phyloP scores from a whole-genome alignment of 2,329 filamentous ascomycete genomes.

The Coniochaeta hoffmannii region DNA sequence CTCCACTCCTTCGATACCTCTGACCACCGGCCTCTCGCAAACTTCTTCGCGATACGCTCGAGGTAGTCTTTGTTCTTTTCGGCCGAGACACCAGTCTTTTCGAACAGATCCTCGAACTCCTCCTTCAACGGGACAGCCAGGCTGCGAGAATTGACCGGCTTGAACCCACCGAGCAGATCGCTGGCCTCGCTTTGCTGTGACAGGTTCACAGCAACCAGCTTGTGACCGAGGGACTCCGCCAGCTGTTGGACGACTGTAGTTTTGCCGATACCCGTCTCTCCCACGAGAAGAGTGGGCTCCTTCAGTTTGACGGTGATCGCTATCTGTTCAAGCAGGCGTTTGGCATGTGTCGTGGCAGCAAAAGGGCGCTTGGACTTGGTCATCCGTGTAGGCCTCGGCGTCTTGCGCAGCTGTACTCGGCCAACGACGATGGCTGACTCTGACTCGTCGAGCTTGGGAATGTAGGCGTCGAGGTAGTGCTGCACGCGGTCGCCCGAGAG shows the following conservation, averaged over 20 bases:
- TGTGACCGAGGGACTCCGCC: slow-evolving; percentile 74
- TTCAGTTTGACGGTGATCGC: slow-evolving; percentile 71
- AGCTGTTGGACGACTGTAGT: slow-evolving; percentile 94
- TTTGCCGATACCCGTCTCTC: slow-evolving; percentile 97
- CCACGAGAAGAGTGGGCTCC: slow-evolving; percentile 93
- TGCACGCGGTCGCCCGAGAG: slow-evolving; percentile 75
- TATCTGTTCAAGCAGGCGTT: slow-evolving; percentile 81
- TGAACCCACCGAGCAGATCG: slow-evolving; percentile 94
- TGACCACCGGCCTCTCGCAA: slow-evolving; percentile 81
- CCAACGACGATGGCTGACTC: slow-evolving; percentile 56
- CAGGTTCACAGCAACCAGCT: slow-evolving; percentile 86
- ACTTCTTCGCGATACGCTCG: slow-evolving; percentile 69
- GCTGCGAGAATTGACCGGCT: slow-evolving; percentile 85
- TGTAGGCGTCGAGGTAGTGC: slow-evolving; percentile 67
- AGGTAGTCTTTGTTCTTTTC: slow-evolving; percentile 86
- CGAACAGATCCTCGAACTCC: slow-evolving; percentile 86
- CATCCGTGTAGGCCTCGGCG: slow-evolving; percentile 41
- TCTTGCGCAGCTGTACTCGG: slow-evolving; percentile 55
- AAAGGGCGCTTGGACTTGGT: slow-evolving; percentile 60
- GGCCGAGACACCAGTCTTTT: slow-evolving; percentile 73
- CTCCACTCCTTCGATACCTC: slow-evolving; percentile 80
- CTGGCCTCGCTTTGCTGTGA: slow-evolving; percentile 97
- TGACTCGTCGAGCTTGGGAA: slow-evolving; percentile 60
- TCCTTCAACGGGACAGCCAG: slow-evolving; percentile 86
- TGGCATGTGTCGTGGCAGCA: slow-evolving; percentile 80